These are phyloP conservation scores for Setaria viridis DNA, from an alignment of 202 grass and related monocot genomes.

Conservation along the genomic window DNA sequence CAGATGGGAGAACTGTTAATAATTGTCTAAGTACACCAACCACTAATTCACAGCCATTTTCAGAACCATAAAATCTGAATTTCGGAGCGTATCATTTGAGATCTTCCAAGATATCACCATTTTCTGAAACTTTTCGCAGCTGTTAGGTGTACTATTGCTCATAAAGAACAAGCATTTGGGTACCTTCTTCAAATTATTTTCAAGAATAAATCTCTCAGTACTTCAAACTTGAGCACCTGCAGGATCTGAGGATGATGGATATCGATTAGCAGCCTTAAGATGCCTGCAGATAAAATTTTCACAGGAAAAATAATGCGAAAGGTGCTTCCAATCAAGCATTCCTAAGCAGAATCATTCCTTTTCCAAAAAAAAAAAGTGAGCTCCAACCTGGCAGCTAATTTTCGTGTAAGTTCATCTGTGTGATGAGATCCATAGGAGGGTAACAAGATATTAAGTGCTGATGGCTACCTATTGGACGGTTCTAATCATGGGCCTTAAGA, in stretches of 20 bases:
- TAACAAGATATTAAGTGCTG: constrained; percentile 2
- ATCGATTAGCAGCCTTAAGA: background rate
- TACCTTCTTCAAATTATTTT: constrained; percentile 27
- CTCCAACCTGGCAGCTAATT: constrained; percentile 7
- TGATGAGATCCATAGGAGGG: background rate
- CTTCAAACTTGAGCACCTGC: background rate
- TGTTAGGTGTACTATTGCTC: background rate
- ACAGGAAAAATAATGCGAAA: background rate
- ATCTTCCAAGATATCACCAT: background rate
- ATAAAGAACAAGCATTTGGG: background rate
- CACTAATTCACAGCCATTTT: constrained; percentile 21
- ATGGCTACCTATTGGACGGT: background rate
- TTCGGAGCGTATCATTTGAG: background rate
- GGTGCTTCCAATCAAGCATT: background rate
- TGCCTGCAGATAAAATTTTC: background rate
- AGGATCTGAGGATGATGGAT: background rate
- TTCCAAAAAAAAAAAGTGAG: background rate
- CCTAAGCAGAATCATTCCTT: background rate
- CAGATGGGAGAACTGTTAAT: background rate
- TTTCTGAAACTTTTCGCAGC: background rate
- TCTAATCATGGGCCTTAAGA: background rate
- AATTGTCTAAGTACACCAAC: background rate
- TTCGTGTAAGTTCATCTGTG: background rate
- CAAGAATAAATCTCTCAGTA: constrained; percentile 14
- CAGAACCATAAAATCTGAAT: background rate